These are phyloP conservation scores for Macrolepiota albuminosa DNA, from an alignment of 768 basidiomycete species.

Conservation along the genomic window DNA sequence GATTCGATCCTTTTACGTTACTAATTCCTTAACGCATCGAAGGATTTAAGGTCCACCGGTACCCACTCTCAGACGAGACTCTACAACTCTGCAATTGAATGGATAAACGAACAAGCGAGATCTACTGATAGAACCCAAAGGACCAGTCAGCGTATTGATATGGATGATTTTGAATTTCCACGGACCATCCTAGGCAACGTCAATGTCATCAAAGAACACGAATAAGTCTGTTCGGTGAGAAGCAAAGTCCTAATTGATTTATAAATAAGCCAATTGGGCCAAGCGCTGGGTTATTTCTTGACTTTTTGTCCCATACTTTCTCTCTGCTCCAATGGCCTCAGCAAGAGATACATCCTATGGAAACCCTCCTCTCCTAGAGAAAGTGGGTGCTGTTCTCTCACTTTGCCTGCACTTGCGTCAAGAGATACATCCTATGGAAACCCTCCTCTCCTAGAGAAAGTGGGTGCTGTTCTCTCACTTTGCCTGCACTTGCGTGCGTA, in stretches of 20 bases:
- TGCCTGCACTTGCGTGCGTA: constrained; percentile 12
- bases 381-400: constrained; percentile 1
- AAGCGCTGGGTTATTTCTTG: not conserved
- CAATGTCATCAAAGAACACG: not conserved
- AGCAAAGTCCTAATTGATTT: not conserved
- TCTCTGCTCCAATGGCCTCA: constrained; percentile 8
- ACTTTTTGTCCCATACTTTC: not conserved
- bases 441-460: constrained; percentile 11
- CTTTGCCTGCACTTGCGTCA: constrained; percentile 12
- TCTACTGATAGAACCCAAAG: not conserved
- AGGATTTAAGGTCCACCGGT: not conserved
- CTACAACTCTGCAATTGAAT: no score
- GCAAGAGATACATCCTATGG: constrained; percentile 12
- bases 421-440: constrained; percentile 14
- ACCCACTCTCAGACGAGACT: not conserved
- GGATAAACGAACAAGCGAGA: not conserved
- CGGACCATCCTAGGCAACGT: not conserved
- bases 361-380: constrained; percentile 12
- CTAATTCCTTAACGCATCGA: not conserved
- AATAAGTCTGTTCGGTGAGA: not conserved
- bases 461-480: not conserved
- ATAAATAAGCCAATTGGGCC: not conserved
- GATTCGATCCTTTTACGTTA: not conserved
- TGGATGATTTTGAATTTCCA: not conserved
- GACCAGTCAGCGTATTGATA: not conserved